These are phyloP conservation scores for Periconia sp. DNA, from an alignment of 2,329 filamentous ascomycete genomes.

Conservation along the genomic window DNA sequence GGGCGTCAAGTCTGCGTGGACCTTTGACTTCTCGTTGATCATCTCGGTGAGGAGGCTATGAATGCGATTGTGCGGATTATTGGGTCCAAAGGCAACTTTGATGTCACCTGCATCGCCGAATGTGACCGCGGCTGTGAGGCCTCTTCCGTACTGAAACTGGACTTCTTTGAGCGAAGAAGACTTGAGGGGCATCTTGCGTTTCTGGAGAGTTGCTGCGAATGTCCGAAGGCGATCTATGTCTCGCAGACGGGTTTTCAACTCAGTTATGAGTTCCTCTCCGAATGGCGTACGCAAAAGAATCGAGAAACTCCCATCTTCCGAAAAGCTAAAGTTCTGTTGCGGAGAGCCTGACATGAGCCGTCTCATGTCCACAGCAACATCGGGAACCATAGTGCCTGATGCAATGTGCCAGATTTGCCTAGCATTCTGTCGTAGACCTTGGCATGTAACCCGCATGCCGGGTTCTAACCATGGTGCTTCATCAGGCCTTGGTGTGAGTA, in stretches of 20 bases:
- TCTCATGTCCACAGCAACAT: constrained; percentile 41
- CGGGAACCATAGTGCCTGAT: constrained; percentile 45
- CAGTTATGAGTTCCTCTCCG: constrained; percentile 64
- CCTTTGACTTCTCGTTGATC: constrained; percentile 64
- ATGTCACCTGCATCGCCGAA: constrained; percentile 58
- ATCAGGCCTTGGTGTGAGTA: constrained; percentile 25
- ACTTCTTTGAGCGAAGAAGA: constrained; percentile 65
- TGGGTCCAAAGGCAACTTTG: constrained; percentile 63
- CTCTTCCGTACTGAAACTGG: constrained; percentile 69
- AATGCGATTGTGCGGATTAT: constrained; percentile 72
- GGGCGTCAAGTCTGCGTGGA: constrained; percentile 62
- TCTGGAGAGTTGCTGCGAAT: constrained; percentile 70
- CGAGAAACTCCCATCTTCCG: constrained; percentile 66
- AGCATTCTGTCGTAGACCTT: constrained; percentile 33
- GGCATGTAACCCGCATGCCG: constrained; percentile 36
- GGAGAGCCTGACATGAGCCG: constrained; percentile 51
- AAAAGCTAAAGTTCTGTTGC: constrained; percentile 69
- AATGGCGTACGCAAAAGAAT: constrained; percentile 65
- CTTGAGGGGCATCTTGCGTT: constrained; percentile 62
- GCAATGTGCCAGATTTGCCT: constrained; percentile 49
- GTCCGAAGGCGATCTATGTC: constrained; percentile 73
- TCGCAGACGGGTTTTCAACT: constrained; percentile 66
- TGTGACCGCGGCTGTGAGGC: constrained; percentile 64
- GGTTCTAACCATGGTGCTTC: constrained; percentile 37
- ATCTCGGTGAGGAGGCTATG: constrained; percentile 64